Conservation (phyloP, 192 early-diverging fungal species). For the Entophlyctis luteolus region DNA sequence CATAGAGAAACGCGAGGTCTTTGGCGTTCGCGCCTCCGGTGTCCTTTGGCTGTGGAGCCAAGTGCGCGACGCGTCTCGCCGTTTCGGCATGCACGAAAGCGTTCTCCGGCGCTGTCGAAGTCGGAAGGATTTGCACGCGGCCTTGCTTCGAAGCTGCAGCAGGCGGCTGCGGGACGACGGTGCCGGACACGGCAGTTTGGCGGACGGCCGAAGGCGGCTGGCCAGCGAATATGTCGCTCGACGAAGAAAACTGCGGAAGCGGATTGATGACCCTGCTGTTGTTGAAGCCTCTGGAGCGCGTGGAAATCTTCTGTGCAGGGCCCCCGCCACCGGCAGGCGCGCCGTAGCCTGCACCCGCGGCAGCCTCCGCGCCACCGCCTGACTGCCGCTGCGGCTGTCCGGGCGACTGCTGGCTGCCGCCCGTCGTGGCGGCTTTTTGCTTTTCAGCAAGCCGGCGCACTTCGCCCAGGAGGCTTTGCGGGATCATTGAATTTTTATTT, state of each 20-base stretch:
- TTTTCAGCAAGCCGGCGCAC: constrained; percentile 13
- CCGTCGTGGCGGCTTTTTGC: background rate
- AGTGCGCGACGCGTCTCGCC: constrained; percentile 26
- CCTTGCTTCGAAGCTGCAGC: background rate
- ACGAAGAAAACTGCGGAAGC: background rate
- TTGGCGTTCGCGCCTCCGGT: background rate
- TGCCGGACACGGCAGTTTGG: background rate
- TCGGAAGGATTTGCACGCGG: background rate
- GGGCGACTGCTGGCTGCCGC: background rate
- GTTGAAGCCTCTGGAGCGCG: constrained; percentile 15
- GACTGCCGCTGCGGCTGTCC: background rate
- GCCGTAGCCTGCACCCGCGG: background rate
- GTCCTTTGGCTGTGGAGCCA: constrained; percentile 9
- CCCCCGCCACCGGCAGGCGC: background rate
- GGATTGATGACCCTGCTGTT: background rate
- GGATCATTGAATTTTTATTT: too few species aligned
- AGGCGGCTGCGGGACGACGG: background rate
- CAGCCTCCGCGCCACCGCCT: background rate
- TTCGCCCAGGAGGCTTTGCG: constrained; percentile 9
- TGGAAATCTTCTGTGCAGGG: constrained; percentile 17
- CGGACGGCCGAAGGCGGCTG: background rate
- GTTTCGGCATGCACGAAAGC: constrained; percentile 22
- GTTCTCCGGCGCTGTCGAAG: constrained; percentile 10
- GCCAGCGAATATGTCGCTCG: background rate
- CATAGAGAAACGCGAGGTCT: constrained; percentile 46